Evolutionary conservation across 2,329 filamentous ascomycete genomes (phyloP).

Genomic region (Elsinoe necatrix): DNA sequence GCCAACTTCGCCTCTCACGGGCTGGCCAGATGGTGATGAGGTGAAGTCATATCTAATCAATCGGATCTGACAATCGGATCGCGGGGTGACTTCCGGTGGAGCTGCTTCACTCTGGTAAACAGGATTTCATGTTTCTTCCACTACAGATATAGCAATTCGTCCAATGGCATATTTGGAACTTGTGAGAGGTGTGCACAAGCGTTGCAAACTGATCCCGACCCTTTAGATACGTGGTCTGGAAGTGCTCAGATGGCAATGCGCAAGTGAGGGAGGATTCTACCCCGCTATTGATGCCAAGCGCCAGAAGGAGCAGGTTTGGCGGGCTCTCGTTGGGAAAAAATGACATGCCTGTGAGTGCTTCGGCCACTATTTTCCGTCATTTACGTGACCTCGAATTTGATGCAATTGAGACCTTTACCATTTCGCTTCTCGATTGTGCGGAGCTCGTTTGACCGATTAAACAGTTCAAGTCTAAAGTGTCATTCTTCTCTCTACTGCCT

Average conservation of each 20-base stretch:
- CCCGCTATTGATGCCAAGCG: constrained; percentile 1
- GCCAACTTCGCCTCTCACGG: not conserved
- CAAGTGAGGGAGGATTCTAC: not conserved
- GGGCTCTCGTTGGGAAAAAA: constrained; percentile 8
- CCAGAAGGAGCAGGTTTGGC: constrained; percentile 3
- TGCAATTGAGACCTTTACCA: not conserved
- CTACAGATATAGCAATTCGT: not conserved
- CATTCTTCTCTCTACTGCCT: too few species aligned
- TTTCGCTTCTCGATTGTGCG: not conserved
- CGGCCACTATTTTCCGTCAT: not conserved
- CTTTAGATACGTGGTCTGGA: too few species aligned
- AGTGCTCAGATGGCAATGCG: not conserved
- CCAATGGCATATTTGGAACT: not conserved
- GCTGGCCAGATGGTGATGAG: not conserved
- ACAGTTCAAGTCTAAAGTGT: too few species aligned
- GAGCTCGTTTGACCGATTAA: too few species aligned
- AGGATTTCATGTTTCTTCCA: not conserved
- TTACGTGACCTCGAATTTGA: not conserved
- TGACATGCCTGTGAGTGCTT: constrained; percentile 1
- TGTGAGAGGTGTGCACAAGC: too few species aligned
- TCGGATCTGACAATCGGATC: not conserved
- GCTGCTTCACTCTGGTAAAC: not conserved
- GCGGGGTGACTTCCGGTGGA: not conserved
- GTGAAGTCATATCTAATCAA: constrained; percentile 13
- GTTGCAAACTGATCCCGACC: too few species aligned